These are phyloP conservation scores for Vitis riparia DNA, from an alignment of 164 flowering plant species.

Conservation along the genomic window DNA sequence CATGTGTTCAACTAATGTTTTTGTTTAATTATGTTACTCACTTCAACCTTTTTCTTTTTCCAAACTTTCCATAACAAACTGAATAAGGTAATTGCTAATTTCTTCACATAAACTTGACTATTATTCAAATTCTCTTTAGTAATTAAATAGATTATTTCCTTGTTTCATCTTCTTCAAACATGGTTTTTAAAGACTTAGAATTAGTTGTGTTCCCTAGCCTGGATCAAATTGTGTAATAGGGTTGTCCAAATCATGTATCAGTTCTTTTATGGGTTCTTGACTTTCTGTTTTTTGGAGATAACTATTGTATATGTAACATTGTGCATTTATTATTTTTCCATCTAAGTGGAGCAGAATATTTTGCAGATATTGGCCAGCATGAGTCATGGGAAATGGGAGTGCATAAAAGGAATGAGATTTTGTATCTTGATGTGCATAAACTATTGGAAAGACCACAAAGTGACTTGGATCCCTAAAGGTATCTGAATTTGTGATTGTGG, in stretches of 20 bases:
- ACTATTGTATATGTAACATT: too few relatives aligned
- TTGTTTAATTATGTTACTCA: conserved; percentile 1
- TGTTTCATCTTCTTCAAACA: conserved; percentile 2
- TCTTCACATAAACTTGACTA: neutral
- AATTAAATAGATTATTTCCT: neutral
- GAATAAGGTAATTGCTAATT: conserved; percentile 66
- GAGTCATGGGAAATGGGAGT: conserved; percentile 99
- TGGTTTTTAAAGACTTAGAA: neutral
- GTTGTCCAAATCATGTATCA: too few relatives aligned
- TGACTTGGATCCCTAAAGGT: conserved; percentile 86
- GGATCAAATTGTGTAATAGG: neutral
- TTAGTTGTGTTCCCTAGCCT: neutral
- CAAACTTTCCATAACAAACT: conserved; percentile 97
- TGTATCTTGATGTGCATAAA: conserved; percentile 98
- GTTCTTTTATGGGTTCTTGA: neutral
- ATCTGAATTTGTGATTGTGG: neutral
- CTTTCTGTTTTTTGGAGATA: too few relatives aligned
- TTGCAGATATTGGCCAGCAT: conserved; percentile 76
- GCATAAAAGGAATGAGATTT: conserved; percentile 92
- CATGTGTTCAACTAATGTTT: neutral
- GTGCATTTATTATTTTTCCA: too few relatives aligned
- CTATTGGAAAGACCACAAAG: conserved; percentile 89
- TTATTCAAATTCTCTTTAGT: neutral
- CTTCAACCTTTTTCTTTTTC: conserved; percentile 11
- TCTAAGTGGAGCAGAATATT: too few relatives aligned